Base-by-base conservation (phyloP, 257 asterid genomes). In the Prunella vulgaris region DNA sequence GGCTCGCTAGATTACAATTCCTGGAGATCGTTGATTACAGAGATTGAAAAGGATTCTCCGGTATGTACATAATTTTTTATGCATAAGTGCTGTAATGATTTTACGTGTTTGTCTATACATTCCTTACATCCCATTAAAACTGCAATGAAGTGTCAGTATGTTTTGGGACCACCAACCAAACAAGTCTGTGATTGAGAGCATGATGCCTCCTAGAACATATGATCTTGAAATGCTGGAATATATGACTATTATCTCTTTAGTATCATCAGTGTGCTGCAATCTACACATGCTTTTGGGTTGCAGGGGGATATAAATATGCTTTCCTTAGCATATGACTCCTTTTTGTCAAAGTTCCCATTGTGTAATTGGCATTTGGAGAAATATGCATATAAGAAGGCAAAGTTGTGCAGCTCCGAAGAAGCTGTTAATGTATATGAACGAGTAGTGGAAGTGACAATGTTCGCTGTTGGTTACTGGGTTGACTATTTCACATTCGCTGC, bases 341-440 rank as follows among this genome's bases (percentile, higher is more conserved):
- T 93, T 80, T 77, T 93, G 84, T 80, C 85, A 27, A 80, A 63
- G 57, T 93, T 82, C 79, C 98, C 95, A 20, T 73, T 90, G 84
- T 93, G 98, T 79, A 95, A 93, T 70, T 88, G 97, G 95, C 88
- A 86, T 68, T 82, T 95, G 93, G 84, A 77, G 56, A 85, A 80
- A 77, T 93, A 88, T 84, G 95, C 95, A 53, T 65, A 83, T 80
- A 90, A 77, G 70, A 78, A 76, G 78, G 85, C 87, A 51, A 87
- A 88, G 74, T 71, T 84, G 53, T 80, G 89, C 60, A 76, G 80
- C 78, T 76, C 83, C 72, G 74, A 70, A 38, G 87, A 85, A 78
- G 97, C 95, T 71, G 82, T 85, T 80, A 82, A 83, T 75, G 74
- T 85, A 66, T 93, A 81, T 77, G 98, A 93, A 69, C 82, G 73